Percentiles rank a stretch among this genome's conserved stretches.
Conservation (phyloP, 106 monocot species). For the Chionographis japonica region DNA sequence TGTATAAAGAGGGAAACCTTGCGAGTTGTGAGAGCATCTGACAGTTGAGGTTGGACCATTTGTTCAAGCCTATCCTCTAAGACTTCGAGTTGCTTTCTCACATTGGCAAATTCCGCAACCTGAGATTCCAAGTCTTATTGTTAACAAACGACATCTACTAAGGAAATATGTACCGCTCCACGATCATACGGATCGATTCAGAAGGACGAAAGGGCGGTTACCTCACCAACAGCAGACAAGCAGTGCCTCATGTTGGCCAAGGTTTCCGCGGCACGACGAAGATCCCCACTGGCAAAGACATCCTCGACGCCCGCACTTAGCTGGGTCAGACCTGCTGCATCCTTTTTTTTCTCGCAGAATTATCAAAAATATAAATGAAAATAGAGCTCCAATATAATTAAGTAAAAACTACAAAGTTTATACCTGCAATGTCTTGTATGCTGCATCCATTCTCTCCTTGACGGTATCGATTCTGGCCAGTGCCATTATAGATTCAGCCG, state of each 20-base stretch:
- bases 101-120: constrained; percentile 99
- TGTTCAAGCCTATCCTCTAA: constrained; percentile 93
- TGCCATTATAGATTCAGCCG: constrained; percentile 80
- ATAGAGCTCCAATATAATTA: no score
- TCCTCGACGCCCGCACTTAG: constrained; percentile 96
- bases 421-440: constrained; percentile 94
- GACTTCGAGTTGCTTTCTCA: constrained; percentile 93
- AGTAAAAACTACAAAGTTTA: neutral
- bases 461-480: constrained; percentile 85
- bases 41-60: constrained; percentile 91
- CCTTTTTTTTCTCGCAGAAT: constrained; percentile 35
- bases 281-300: constrained; percentile 99
- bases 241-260: constrained; percentile 97
- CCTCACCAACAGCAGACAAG: constrained; percentile 98
- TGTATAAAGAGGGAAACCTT: constrained; percentile 41
- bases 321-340: constrained; percentile 92
- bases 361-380: constrained; percentile 7
- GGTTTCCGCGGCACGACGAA: constrained; percentile 93
- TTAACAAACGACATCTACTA: constrained; percentile 7
- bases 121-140: constrained; percentile 12
- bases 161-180: neutral
- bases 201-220: constrained; percentile 1
- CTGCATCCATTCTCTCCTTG: constrained; percentile 92
- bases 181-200: neutral
- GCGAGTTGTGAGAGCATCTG: constrained; percentile 77